Evolutionary conservation across 2,329 filamentous ascomycete species (phyloP).

Genomic region (Fusarium virguliforme): DNA sequence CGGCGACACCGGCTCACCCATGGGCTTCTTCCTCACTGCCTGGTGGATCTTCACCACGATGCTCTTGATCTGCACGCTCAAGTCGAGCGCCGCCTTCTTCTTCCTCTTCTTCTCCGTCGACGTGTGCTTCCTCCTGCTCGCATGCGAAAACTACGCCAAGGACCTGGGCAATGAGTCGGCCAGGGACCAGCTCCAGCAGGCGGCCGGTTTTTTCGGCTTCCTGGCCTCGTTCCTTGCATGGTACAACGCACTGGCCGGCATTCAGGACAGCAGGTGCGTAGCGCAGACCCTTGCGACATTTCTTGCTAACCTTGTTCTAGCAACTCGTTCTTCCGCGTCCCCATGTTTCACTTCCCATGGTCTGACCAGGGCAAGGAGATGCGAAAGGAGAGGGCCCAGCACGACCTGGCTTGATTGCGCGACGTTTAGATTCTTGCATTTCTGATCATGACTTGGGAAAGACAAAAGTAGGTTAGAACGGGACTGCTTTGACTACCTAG

Average conservation of each 20-base stretch:
- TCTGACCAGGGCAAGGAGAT: slow-evolving; percentile 79
- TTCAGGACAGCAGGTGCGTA: slow-evolving; percentile 75
- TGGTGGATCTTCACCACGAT: slow-evolving; percentile 90
- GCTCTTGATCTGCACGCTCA: slow-evolving; percentile 79
- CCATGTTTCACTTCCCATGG: slow-evolving; percentile 96
- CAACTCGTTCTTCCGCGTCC: slow-evolving; percentile 90
- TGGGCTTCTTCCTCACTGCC: slow-evolving; percentile 82
- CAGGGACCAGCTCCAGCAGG: slow-evolving; percentile 71
- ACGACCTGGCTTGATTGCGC: slow-evolving; percentile 39
- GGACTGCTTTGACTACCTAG: slow-evolving; percentile 11
- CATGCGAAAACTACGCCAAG: slow-evolving; percentile 71
- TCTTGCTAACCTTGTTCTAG: slow-evolving; percentile 64
- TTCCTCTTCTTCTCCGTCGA: slow-evolving; percentile 83
- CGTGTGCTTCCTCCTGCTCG: slow-evolving; percentile 80
- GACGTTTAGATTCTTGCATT: background rate
- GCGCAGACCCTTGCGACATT: slow-evolving; percentile 17
- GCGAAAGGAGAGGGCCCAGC: slow-evolving; percentile 63
- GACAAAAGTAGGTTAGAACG: slow-evolving; percentile 12
- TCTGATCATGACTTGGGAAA: slow-evolving; percentile 7
- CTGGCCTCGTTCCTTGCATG: slow-evolving; percentile 85
- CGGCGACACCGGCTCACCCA: slow-evolving; percentile 66
- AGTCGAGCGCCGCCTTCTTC: slow-evolving; percentile 85
- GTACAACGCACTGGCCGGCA: slow-evolving; percentile 88
- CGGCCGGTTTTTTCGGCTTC: slow-evolving; percentile 84
- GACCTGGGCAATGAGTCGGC: slow-evolving; percentile 67